phyloP scores from a whole-genome alignment of 1,139 yeast species.

The Casaregolazyma lundiana region DNA sequence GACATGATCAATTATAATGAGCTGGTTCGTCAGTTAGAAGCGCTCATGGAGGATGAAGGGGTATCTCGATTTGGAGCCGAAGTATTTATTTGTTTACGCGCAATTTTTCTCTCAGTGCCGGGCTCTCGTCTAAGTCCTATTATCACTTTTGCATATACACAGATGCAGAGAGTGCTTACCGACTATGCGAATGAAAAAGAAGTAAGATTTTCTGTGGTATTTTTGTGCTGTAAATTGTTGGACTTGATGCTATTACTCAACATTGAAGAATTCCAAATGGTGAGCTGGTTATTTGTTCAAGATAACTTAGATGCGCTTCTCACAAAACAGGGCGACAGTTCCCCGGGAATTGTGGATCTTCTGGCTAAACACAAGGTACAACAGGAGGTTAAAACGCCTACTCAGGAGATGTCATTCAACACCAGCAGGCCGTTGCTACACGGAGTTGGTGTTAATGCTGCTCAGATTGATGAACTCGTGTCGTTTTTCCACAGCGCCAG shows the following conservation, averaged over 20 bases:
- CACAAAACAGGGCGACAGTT: slow-evolving; percentile 34
- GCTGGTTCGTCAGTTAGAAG: slow-evolving; percentile 47
- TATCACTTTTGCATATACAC: slow-evolving; percentile 68
- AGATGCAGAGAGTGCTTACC: slow-evolving; percentile 51
- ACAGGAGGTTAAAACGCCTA: slow-evolving; percentile 15
- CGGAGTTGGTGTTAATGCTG: slow-evolving; percentile 2
- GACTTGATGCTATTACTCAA: slow-evolving; percentile 67
- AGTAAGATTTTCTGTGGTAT: slow-evolving; percentile 20
- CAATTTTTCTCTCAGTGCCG: slow-evolving; percentile 56
- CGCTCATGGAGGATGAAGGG: slow-evolving; percentile 22
- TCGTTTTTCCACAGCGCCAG: slow-evolving; percentile 70
- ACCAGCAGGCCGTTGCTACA: slow-evolving; percentile 14
- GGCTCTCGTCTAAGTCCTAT: slow-evolving; percentile 60
- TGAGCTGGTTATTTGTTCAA: slow-evolving; percentile 81
- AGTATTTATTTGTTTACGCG: slow-evolving; percentile 56
- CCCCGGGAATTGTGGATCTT: slow-evolving; percentile 32
- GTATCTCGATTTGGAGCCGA: slow-evolving; percentile 39
- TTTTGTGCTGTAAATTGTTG: slow-evolving; percentile 67
- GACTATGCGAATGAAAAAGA: slow-evolving; percentile 41
- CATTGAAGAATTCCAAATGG: slow-evolving; percentile 71
- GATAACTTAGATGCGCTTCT: slow-evolving; percentile 64
- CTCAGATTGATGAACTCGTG: slow-evolving; percentile 46
- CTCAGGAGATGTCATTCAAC: neutral
- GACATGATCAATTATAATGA: slow-evolving; percentile 40
- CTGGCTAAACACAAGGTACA: slow-evolving; percentile 1